A percentile compares a stretch with the other conserved stretches of the same genome.
phyloP scores from a whole-genome alignment of 208 protist genomes.

The Acanthamoeba royreba region DNA sequence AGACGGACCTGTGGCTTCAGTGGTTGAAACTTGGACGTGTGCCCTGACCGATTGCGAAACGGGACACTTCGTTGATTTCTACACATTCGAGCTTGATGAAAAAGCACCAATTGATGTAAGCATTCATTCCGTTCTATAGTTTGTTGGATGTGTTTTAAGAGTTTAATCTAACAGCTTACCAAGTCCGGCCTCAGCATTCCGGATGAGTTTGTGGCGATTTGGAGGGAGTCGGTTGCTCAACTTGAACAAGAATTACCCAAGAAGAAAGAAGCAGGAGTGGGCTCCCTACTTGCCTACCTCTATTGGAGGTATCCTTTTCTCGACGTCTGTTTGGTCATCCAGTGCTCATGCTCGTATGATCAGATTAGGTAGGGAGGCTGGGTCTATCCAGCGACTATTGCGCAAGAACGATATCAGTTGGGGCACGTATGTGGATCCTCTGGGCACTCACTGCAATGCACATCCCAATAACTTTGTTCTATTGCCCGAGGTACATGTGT shows the following conservation, averaged over 20 bases:
- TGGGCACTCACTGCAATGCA: conserved; percentile 57
- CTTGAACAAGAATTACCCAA: neutral
- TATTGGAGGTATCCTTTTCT: neutral
- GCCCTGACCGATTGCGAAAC: neutral
- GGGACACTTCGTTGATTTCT: neutral
- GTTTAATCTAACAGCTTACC: neutral
- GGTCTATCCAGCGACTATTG: conserved; percentile 46
- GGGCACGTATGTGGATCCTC: conserved; percentile 52
- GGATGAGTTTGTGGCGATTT: neutral
- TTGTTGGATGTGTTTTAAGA: neutral
- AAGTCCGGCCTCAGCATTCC: neutral
- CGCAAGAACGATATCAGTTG: conserved; percentile 49
- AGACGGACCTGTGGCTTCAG: neutral
- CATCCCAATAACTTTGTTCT: conserved; percentile 63
- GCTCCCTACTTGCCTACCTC: neutral
- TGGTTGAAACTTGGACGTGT: neutral
- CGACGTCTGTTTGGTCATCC: neutral
- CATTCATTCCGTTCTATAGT: neutral
- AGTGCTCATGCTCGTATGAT: neutral
- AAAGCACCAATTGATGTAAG: neutral
- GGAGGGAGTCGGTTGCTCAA: neutral
- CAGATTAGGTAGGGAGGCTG: conserved; percentile 44
- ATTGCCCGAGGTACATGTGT: conserved; percentile 9
- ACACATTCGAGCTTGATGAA: neutral
- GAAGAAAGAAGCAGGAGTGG: neutral